Conservation (phyloP, 805 yeast genomes). For the Saturnispora galanensis region DNA sequence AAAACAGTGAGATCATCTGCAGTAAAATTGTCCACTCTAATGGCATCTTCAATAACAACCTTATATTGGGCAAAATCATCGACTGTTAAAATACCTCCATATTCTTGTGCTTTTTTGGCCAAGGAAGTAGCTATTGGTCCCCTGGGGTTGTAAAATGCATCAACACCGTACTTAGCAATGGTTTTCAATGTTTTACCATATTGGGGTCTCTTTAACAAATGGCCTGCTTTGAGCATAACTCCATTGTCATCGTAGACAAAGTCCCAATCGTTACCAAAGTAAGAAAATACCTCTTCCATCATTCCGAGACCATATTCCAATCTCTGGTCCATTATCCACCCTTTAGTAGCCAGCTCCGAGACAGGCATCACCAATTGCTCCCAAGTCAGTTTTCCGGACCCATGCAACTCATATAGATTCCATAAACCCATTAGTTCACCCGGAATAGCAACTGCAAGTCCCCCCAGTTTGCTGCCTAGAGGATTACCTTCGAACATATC, state of each 20-base stretch:
- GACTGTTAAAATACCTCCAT: slow-evolving; percentile 58
- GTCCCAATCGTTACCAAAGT: slow-evolving; percentile 40
- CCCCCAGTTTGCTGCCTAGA: slow-evolving; percentile 57
- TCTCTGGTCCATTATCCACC: slow-evolving; percentile 46
- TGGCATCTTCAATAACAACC: slow-evolving; percentile 38
- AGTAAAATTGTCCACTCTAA: slow-evolving; percentile 30
- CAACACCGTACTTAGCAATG: slow-evolving; percentile 70
- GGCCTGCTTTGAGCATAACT: slow-evolving; percentile 41
- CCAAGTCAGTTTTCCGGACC: slow-evolving; percentile 70
- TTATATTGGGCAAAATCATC: slow-evolving; percentile 61
- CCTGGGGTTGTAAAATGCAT: slow-evolving; percentile 73
- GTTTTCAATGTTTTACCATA: slow-evolving; percentile 58
- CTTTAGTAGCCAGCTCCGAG: slow-evolving; percentile 49
- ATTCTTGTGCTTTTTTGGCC: slow-evolving; percentile 35
- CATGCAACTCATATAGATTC: slow-evolving; percentile 46
- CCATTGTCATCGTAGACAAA: slow-evolving; percentile 34
- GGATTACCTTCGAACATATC: slow-evolving; percentile 52
- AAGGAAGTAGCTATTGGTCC: slow-evolving; percentile 63
- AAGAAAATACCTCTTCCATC: slow-evolving; percentile 27
- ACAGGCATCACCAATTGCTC: slow-evolving; percentile 66
- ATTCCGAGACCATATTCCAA: slow-evolving; percentile 33
- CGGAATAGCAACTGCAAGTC: slow-evolving; percentile 81
- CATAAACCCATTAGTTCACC: slow-evolving; percentile 87
- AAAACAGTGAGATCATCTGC: slow-evolving; percentile 28
- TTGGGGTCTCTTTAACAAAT: slow-evolving; percentile 45